Conservation (phyloP, 257 asterid species). For the Euphrasia confusa region DNA sequence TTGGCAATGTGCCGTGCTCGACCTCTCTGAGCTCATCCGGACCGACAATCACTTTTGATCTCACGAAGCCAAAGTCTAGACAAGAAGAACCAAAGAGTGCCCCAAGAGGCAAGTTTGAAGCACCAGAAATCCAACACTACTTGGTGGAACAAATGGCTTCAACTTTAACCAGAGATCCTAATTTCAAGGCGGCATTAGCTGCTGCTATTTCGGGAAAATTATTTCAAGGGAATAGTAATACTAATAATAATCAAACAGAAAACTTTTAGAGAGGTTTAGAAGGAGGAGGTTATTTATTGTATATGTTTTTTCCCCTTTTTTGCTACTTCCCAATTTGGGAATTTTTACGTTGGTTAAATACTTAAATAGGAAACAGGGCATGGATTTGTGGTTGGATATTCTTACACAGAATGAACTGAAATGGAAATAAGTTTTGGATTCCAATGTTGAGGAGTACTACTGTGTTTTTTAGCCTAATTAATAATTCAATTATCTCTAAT, state of each 20-base stretch:
- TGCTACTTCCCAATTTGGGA: too few species aligned
- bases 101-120: constrained; percentile 25
- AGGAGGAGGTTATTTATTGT: background rate
- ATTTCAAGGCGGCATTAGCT: constrained; percentile 85
- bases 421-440: too few species aligned
- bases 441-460: too few species aligned
- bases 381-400: too few species aligned
- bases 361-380: too few species aligned
- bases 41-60: constrained; percentile 62
- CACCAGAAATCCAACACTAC: constrained; percentile 54
- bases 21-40: constrained; percentile 41
- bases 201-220: constrained; percentile 90
- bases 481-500: too few species aligned
- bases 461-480: too few species aligned
- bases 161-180: constrained; percentile 80
- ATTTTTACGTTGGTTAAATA: too few species aligned
- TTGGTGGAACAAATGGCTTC: constrained; percentile 88
- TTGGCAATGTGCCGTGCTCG: constrained; percentile 47
- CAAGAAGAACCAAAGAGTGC: constrained; percentile 26
- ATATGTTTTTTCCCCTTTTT: background rate
- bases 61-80: constrained; percentile 32
- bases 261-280: background rate
- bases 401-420: too few species aligned
- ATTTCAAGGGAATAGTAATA: constrained; percentile 38
- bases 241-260: background rate